A percentile compares a stretch with the other conserved stretches of the same genome.
Evolutionary conservation across 2,329 filamentous ascomycete genomes (phyloP).

Genomic region (Pyrenophora graminea): DNA sequence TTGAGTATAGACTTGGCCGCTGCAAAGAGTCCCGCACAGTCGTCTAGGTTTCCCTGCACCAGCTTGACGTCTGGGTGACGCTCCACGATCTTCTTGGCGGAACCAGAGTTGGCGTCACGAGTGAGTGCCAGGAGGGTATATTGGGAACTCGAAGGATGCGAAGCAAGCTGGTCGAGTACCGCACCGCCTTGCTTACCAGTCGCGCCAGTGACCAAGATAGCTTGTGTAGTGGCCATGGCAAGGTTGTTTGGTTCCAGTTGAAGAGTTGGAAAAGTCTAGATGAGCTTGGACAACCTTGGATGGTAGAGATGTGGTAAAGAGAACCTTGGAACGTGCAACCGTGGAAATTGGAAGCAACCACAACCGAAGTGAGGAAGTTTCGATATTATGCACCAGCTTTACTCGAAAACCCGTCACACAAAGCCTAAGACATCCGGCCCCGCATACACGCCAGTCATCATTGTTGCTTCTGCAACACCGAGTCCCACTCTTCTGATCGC

Average conservation of each 20-base stretch:
- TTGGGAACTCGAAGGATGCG: slow-evolving; percentile 37
- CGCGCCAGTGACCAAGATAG: slow-evolving; percentile 51
- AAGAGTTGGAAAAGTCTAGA: slow-evolving; percentile 9
- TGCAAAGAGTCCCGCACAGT: slow-evolving; percentile 57
- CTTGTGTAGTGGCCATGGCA: slow-evolving; percentile 43
- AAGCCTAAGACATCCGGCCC: slow-evolving; percentile 6
- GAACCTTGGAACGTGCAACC: too few species aligned
- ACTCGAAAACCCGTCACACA: background rate
- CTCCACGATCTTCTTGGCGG: slow-evolving; percentile 54
- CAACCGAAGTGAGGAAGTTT: slow-evolving; percentile 1
- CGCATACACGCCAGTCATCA: slow-evolving; percentile 7
- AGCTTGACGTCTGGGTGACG: slow-evolving; percentile 57
- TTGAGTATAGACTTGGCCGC: slow-evolving; percentile 47
- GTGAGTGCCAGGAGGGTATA: slow-evolving; percentile 65
- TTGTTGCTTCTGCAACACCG: slow-evolving; percentile 5
- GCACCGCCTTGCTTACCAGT: slow-evolving; percentile 55
- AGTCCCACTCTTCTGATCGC: slow-evolving; percentile 4
- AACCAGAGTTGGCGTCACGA: slow-evolving; percentile 57
- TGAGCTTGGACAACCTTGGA: background rate
- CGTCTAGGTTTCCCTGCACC: slow-evolving; percentile 62
- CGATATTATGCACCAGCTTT: slow-evolving; percentile 4
- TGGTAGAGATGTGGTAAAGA: too few species aligned
- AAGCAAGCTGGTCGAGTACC: slow-evolving; percentile 49
- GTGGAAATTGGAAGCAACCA: background rate
- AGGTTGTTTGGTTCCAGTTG: slow-evolving; percentile 11